Conservation (phyloP, 75 land plant species). For the Sequoiadendron giganteum region DNA sequence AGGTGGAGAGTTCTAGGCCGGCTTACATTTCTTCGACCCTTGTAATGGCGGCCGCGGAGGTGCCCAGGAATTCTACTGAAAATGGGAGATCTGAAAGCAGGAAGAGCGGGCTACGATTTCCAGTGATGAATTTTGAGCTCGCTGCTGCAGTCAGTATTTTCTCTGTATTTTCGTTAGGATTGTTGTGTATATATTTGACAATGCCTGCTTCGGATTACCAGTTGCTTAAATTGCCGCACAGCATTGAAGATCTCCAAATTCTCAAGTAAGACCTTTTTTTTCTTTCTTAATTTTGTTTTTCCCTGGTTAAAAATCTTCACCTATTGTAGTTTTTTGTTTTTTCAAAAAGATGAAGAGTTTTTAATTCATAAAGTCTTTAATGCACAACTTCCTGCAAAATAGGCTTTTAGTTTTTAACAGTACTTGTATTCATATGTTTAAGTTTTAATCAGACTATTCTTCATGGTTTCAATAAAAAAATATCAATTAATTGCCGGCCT, state of each 20-base stretch:
- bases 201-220: constrained; percentile 76
- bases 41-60: neutral
- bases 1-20: neutral
- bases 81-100: constrained; percentile 14
- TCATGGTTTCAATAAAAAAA: too few relatives aligned
- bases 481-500: too few relatives aligned
- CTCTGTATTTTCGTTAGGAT: constrained; percentile 36
- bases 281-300: neutral
- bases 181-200: constrained; percentile 61
- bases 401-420: too few relatives aligned
- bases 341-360: too few relatives aligned
- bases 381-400: too few relatives aligned
- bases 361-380: too few relatives aligned
- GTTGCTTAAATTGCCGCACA: constrained; percentile 67
- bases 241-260: constrained; percentile 58
- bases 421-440: too few relatives aligned
- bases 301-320: neutral
- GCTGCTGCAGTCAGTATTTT: constrained; percentile 42
- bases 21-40: neutral
- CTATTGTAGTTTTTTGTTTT: neutral
- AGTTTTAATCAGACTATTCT: too few relatives aligned
- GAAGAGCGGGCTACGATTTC: constrained; percentile 11
- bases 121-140: constrained; percentile 34
- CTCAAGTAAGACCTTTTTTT: constrained; percentile 44
- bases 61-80: neutral